phyloP scores from a whole-genome alignment of 208 protist genomes.

The Naegleria lovaniensis region DNA sequence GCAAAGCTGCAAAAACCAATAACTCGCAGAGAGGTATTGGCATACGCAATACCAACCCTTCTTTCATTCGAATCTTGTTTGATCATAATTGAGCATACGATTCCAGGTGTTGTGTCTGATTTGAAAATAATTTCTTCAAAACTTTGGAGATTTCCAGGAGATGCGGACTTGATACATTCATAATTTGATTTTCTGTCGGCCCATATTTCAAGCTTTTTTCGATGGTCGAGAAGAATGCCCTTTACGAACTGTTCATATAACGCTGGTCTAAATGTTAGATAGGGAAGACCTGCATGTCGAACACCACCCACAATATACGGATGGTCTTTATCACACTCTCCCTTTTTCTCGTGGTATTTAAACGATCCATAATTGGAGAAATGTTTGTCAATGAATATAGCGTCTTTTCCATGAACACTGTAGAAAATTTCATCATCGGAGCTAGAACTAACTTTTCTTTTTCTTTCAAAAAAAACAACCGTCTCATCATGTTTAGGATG shows the following conservation, averaged over 20 bases:
- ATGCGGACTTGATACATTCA: background rate
- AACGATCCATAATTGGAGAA: background rate
- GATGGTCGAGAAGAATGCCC: background rate
- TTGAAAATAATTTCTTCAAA: background rate
- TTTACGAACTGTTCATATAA: background rate
- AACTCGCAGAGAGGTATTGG: background rate
- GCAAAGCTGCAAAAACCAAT: background rate
- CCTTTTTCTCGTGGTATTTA: background rate
- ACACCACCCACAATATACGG: background rate
- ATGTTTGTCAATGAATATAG: background rate
- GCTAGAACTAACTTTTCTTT: background rate
- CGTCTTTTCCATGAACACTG: background rate
- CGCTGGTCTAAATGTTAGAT: background rate
- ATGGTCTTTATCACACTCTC: background rate
- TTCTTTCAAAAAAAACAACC: background rate
- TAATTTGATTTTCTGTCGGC: background rate
- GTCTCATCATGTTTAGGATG: background rate
- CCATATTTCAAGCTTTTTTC: slow-evolving; percentile 6
- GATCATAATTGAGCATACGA: background rate
- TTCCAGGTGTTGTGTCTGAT: background rate
- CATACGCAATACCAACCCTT: background rate
- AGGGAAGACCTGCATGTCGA: background rate
- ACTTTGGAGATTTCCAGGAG: background rate
- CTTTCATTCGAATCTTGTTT: background rate
- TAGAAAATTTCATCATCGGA: background rate